A percentile compares a stretch with the other conserved stretches of the same genome.
Evolutionary conservation across 371 early-diverging fungal genomes (phyloP).

Genomic region (Homolaphlyctis polyrhiza): DNA sequence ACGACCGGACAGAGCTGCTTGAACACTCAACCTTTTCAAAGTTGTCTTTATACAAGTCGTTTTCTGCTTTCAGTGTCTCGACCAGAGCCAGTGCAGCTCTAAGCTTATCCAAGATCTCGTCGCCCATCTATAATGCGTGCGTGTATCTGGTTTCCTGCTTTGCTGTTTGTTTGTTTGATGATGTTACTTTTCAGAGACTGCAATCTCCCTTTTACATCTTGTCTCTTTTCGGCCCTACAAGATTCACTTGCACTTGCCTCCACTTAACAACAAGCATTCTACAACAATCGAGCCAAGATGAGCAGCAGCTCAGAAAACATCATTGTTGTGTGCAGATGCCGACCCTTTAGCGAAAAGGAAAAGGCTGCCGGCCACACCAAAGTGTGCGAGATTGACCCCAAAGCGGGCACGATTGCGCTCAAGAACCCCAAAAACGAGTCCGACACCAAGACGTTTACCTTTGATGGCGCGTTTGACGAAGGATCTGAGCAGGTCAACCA

Average conservation of each 20-base stretch:
- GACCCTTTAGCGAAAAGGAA: constrained; percentile 52
- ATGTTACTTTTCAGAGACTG: no score
- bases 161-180: no score
- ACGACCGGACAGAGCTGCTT: not conserved
- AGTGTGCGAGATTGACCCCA: constrained; percentile 27
- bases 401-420: constrained; percentile 25
- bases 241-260: no score
- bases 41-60: constrained; percentile 33
- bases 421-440: constrained; percentile 30
- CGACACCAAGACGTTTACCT: constrained; percentile 48
- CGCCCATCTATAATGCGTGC: no score
- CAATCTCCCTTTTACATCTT: no score
- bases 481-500: constrained; percentile 29
- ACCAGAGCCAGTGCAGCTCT: constrained; percentile 33
- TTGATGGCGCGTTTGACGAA: constrained; percentile 52
- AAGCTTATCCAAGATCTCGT: constrained; percentile 30
- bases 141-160: no score
- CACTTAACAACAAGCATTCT: no score
- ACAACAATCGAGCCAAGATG: no score
- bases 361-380: constrained; percentile 34
- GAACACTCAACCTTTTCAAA: constrained; percentile 29
- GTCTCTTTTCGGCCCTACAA: no score
- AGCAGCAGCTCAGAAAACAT: constrained; percentile 23
- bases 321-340: constrained; percentile 46
- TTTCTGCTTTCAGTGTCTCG: constrained; percentile 41